Conservation (phyloP, 257 asterid species). For the Nicotiana attenuata region DNA sequence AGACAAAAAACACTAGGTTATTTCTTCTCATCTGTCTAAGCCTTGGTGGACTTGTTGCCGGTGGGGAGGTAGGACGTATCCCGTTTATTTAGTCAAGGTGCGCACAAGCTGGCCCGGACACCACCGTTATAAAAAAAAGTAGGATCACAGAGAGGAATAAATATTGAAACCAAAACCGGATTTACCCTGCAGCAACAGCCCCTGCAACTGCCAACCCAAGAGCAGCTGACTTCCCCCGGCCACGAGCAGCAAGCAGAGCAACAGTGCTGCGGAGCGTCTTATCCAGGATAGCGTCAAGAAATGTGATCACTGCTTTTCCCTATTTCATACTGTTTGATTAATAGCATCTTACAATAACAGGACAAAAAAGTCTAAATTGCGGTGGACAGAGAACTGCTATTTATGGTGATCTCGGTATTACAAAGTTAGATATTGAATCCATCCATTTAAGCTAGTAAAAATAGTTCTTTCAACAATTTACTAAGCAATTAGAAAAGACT, state of each 20-base stretch:
- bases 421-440: not conserved
- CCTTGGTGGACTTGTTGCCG: not conserved
- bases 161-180: constrained; percentile 14
- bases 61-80: not conserved
- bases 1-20: not conserved
- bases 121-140: not conserved
- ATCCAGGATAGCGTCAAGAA: constrained; percentile 83
- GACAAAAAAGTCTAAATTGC: not conserved
- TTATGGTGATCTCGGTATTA: not conserved
- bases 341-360: not conserved
- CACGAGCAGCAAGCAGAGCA: constrained; percentile 87
- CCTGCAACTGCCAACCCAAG: constrained; percentile 94
- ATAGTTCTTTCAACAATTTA: not conserved
- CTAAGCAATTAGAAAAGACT: not conserved
- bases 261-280: constrained; percentile 82
- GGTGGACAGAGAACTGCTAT: not conserved
- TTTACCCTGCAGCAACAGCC: constrained; percentile 88
- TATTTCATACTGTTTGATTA: constrained; percentile 9
- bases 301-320: constrained; percentile 81
- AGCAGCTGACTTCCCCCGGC: constrained; percentile 98
- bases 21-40: not conserved
- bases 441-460: not conserved
- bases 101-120: not conserved
- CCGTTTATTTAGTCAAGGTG: not conserved
- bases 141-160: not conserved